These are phyloP conservation scores for Paecilomyces formosus DNA, from an alignment of 2,329 filamentous ascomycete genomes.

Conservation along the genomic window DNA sequence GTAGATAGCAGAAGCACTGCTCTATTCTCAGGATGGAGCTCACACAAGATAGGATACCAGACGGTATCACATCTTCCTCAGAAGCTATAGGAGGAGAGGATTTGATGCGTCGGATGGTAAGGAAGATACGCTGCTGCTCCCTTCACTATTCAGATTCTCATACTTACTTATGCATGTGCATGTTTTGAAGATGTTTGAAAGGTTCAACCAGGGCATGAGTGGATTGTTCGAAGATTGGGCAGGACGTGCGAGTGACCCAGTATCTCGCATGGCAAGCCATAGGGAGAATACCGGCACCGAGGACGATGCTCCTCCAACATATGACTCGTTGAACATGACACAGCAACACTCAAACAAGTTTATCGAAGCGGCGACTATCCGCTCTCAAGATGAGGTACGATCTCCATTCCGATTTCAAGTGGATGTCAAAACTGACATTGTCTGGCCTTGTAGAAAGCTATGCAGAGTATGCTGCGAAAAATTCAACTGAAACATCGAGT, in stretches of 20 bases:
- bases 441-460: constrained; percentile 27
- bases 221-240: not conserved
- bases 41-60: too few species aligned
- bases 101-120: not conserved
- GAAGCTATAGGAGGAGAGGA: not conserved
- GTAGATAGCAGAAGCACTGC: too few species aligned
- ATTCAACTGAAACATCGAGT: constrained; percentile 33
- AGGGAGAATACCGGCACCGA: not conserved
- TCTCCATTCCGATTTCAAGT: not conserved
- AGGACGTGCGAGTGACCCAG: too few species aligned
- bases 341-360: constrained; percentile 30
- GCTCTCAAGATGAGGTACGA: constrained; percentile 32
- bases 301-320: not conserved
- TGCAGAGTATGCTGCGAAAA: constrained; percentile 36
- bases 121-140: not conserved
- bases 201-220: not conserved
- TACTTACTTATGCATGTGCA: not conserved
- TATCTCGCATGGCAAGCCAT: not conserved
- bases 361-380: constrained; percentile 29
- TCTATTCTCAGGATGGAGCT: too few species aligned
- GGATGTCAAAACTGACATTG: not conserved
- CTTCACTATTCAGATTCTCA: not conserved
- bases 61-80: not conserved
- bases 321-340: not conserved
- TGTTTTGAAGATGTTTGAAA: not conserved